Base-by-base conservation (phyloP, 257 asterid species). In the Solanum peruvianum region DNA sequence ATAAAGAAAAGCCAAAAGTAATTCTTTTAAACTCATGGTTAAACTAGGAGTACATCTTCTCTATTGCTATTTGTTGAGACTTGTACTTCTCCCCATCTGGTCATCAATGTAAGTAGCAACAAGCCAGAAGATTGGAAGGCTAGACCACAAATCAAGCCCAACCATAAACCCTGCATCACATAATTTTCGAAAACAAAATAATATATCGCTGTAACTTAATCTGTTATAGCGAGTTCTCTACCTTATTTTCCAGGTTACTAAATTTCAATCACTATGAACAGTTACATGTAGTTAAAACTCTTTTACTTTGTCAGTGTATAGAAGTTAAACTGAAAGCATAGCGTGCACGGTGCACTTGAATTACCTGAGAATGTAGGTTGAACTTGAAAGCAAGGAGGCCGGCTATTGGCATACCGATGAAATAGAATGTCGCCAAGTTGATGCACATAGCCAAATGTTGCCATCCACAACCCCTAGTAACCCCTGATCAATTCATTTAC, bases 391-490 rank as follows among this genome's bases (percentile, higher is more conserved):
- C 95, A 14, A 96, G 95, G 29, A 95, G 25, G 42, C 64, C 86
- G 7, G 98, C 94, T 69, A 95, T 84, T 18, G 94, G 87, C 95
- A 95, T 93, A 44, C 99, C 99, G 37, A 96, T 87, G 83, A 87
- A 47, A 88, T 96, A 96, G 86, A 90, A 95, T 2, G 93, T 88
- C 12, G 91, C 98, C 88, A 96, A 80, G 89, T 93, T 95, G 52
- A 94, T 91, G 27, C 86, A 81, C 89, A 93, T 93, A 1, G 91
- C 98, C 66, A 92, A 88, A 88, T 93, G 94, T 91, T 95, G 98
- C 95, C 94, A 92, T 42, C 98, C 99, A 29, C 97, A 92, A 7
- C 99, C 99, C 88, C 99, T 91, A 1, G 93, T 92, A 29, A 93
- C 98, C 78, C 98, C 99, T 96, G 88, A 18, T 81, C 10, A n/a